Conservation (phyloP, 2,329 filamentous ascomycete species). For the Ceratocystis cubensis region DNA sequence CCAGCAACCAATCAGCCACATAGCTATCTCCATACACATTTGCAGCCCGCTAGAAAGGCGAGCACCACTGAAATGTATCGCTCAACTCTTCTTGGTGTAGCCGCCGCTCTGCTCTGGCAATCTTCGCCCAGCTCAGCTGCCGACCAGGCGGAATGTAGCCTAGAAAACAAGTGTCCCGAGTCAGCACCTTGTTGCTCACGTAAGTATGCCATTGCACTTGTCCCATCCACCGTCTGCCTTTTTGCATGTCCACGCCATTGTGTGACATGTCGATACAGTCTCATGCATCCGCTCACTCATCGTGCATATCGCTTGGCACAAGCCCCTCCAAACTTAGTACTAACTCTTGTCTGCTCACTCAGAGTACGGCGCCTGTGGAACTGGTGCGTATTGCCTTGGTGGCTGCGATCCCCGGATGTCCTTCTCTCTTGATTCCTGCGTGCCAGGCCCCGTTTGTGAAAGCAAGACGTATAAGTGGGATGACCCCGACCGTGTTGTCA, state of each 20-base stretch:
- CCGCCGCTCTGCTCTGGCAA: slow-evolving; percentile 9
- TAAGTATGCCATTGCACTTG: slow-evolving; percentile 36
- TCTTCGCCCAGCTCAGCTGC: slow-evolving; percentile 12
- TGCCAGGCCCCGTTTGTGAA: slow-evolving; percentile 71
- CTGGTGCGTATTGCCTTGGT: slow-evolving; percentile 88
- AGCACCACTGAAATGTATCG: slow-evolving; percentile 7
- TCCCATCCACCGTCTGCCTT: neutral
- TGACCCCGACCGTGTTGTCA: slow-evolving; percentile 53
- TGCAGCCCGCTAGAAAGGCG: neutral
- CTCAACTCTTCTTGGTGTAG: slow-evolving; percentile 9
- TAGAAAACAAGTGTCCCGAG: slow-evolving; percentile 53
- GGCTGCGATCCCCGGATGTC: slow-evolving; percentile 87
- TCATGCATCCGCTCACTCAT: too few species aligned
- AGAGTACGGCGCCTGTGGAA: slow-evolving; percentile 90
- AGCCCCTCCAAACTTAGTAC: neutral
- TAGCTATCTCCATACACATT: neutral
- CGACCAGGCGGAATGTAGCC: slow-evolving; percentile 33
- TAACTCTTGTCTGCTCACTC: slow-evolving; percentile 29
- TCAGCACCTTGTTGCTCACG: slow-evolving; percentile 67
- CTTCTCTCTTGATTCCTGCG: slow-evolving; percentile 69
- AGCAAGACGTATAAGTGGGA: slow-evolving; percentile 61
- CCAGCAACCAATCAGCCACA: neutral
- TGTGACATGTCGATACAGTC: neutral
- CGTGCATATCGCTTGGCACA: too few species aligned
- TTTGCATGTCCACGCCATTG: neutral